phyloP scores from a whole-genome alignment of 2,329 filamentous ascomycete species.

The Seiridium cupressi region DNA sequence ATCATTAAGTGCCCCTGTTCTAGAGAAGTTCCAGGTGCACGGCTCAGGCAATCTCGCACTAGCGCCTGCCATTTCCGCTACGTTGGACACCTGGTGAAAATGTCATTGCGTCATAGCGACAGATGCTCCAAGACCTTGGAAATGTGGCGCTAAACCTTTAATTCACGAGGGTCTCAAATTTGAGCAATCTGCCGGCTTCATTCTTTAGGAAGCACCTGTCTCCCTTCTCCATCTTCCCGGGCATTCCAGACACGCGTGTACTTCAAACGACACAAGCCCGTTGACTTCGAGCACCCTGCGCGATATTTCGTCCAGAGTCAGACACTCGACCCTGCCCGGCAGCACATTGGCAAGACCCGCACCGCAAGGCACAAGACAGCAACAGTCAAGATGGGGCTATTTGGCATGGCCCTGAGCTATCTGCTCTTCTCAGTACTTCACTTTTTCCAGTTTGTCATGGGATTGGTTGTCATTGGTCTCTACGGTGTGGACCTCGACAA shows the following conservation, averaged over 20 bases:
- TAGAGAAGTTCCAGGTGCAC: background rate
- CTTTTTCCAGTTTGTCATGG: slow-evolving; percentile 73
- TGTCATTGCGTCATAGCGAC: slow-evolving; percentile 1
- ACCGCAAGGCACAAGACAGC: background rate
- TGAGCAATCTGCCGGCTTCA: background rate
- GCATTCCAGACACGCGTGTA: background rate
- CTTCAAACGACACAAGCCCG: background rate
- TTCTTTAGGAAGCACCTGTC: background rate
- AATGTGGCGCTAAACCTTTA: slow-evolving; percentile 1
- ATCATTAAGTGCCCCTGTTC: background rate
- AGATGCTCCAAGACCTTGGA: background rate
- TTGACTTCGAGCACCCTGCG: background rate
- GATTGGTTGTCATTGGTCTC: slow-evolving; percentile 73
- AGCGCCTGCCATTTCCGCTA: too few relatives aligned
- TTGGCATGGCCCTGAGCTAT: slow-evolving; percentile 45
- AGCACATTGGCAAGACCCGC: background rate
- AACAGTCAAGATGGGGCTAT: slow-evolving; percentile 39
- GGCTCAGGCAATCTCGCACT: background rate
- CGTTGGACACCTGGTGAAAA: background rate
- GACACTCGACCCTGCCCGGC: background rate
- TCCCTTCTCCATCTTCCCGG: background rate
- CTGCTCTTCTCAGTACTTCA: slow-evolving; percentile 63
- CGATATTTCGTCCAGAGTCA: background rate
- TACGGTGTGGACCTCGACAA: slow-evolving; percentile 69
- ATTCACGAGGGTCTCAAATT: background rate